Evolutionary conservation across 768 basidiomycete genomes (phyloP).

Genomic region (Crucibulum laeve): DNA sequence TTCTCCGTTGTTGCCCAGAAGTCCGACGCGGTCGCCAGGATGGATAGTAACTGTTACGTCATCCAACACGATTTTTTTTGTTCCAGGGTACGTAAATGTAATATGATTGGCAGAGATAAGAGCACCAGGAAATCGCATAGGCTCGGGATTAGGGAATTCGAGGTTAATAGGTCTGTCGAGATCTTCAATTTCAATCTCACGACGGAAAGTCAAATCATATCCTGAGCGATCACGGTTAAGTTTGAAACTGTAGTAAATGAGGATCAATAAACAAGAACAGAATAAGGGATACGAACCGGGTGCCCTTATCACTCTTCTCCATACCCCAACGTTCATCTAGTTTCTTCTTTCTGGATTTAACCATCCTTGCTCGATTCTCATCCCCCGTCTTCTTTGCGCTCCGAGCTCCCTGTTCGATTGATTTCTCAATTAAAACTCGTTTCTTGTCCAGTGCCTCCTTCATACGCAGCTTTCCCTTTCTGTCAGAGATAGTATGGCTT

Average conservation of each 20-base stretch:
- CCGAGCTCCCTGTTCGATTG: not conserved
- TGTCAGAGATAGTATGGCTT: conserved; percentile 36
- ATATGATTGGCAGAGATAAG: conserved; percentile 18
- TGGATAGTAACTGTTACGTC: conserved; percentile 18
- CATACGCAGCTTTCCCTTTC: conserved; percentile 38
- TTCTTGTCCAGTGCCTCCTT: conserved; percentile 27
- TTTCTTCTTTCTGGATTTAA: not conserved
- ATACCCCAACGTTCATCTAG: not conserved
- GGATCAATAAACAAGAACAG: not conserved
- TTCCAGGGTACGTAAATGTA: conserved; percentile 15
- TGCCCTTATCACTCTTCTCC: not conserved
- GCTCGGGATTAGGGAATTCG: not conserved
- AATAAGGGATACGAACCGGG: not conserved
- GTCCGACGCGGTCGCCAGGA: conserved; percentile 19
- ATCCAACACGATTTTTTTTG: conserved; percentile 10
- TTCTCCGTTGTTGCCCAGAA: conserved; percentile 31
- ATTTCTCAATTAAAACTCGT: not conserved
- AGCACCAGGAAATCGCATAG: conserved; percentile 17
- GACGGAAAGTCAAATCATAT: no score
- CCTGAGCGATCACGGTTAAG: not conserved
- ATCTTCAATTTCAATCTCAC: no score
- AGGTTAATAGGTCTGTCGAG: not conserved
- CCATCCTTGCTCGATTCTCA: not conserved
- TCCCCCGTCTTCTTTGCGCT: not conserved
- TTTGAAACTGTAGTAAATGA: not conserved